Conservation (phyloP, 768 basidiomycete species). For the Asterophora lycoperdoides region DNA sequence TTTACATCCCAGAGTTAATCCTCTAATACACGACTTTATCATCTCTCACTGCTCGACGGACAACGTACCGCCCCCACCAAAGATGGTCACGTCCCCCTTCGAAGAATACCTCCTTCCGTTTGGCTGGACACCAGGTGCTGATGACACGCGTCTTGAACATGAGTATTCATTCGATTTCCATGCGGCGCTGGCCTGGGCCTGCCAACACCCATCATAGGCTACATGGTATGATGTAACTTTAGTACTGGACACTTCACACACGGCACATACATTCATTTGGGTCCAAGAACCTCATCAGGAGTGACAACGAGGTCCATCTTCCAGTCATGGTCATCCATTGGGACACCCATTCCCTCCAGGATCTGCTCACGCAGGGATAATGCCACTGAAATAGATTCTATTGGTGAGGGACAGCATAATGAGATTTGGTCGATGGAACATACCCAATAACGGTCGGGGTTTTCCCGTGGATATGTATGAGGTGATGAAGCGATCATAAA, state of each 20-base stretch:
- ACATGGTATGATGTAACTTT: too few relatives aligned
- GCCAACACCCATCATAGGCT: too few relatives aligned
- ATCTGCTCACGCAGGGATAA: conserved; percentile 63
- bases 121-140: conserved; percentile 18
- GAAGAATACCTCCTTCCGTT: conserved; percentile 21
- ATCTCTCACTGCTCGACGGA: conserved; percentile 18
- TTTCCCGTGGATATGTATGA: conserved; percentile 43
- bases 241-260: too few relatives aligned
- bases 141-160: conserved; percentile 20
- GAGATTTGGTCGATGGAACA: conserved; percentile 14
- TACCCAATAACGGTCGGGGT: conserved; percentile 57
- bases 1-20: conserved; percentile 7
- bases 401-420: conserved; percentile 5
- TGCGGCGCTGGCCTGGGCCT: too few relatives aligned
- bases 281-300: conserved; percentile 25
- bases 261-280: background rate
- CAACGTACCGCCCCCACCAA: conserved; percentile 20
- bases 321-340: conserved; percentile 56
- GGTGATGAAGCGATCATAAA: conserved; percentile 72
- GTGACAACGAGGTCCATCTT: conserved; percentile 59
- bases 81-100: conserved; percentile 26
- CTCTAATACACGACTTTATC: conserved; percentile 27
- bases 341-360: conserved; percentile 46
- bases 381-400: conserved; percentile 42
- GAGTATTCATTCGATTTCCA: background rate